phyloP scores from a whole-genome alignment of 2,329 filamentous ascomycete species.

The Ophiocordyceps polyrhachis-furcata region DNA sequence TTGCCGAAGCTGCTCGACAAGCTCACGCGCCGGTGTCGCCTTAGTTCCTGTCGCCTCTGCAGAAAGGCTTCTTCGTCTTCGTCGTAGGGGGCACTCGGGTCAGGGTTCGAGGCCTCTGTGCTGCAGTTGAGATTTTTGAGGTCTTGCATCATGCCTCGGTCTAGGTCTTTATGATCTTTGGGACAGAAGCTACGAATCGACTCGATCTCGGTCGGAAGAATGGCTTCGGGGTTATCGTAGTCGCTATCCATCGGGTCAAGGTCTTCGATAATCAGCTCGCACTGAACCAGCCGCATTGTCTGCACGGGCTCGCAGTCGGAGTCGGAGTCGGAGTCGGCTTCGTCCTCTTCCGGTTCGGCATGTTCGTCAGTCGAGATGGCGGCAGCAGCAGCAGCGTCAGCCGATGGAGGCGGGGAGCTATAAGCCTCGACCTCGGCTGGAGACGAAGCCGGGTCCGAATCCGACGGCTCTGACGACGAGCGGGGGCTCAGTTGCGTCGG shows the following conservation, averaged over 20 bases:
- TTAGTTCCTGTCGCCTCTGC: constrained; percentile 21
- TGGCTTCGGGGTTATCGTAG: constrained; percentile 20
- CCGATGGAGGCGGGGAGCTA: neutral
- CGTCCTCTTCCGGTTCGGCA: constrained; percentile 5
- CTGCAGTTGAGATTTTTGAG: constrained; percentile 27
- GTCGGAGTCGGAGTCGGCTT: constrained; percentile 2
- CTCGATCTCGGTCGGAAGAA: constrained; percentile 28
- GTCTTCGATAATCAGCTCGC: constrained; percentile 25
- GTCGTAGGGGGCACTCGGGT: constrained; percentile 10
- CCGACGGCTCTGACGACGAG: constrained; percentile 11
- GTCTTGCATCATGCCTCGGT: constrained; percentile 23
- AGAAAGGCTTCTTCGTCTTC: constrained; percentile 23
- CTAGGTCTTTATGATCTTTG: constrained; percentile 18
- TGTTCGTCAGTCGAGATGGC: neutral
- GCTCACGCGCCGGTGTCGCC: constrained; percentile 26
- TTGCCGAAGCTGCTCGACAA: constrained; percentile 36
- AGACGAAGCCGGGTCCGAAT: constrained; percentile 7
- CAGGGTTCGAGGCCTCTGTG: constrained; percentile 18
- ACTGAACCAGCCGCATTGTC: constrained; percentile 4
- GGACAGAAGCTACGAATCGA: constrained; percentile 23
- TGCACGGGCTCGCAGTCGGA: neutral
- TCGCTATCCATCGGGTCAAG: constrained; percentile 27
- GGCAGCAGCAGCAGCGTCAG: neutral
- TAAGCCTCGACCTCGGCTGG: neutral
- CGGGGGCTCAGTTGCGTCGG: constrained; percentile 18